A percentile compares a stretch with the other conserved stretches of the same genome.
These are phyloP conservation scores for Trichoderma orchidacearum DNA, from an alignment of 495 filamentous ascomycete genomes.

Conservation along the genomic window DNA sequence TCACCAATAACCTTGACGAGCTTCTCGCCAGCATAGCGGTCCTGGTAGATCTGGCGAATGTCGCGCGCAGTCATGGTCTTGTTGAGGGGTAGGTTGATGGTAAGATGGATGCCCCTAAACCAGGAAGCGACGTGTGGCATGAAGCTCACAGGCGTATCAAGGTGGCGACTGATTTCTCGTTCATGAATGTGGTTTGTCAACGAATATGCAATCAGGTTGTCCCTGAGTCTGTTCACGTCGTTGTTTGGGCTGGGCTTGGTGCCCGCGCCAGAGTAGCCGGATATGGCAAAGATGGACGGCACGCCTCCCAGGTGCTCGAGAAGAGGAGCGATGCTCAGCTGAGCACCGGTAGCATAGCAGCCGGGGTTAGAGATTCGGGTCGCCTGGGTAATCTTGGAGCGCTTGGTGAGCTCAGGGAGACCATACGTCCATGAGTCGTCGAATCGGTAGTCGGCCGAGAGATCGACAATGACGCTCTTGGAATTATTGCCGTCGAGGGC, in stretches of 20 bases:
- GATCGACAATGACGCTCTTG: conserved; percentile 77
- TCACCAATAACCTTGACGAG: conserved; percentile 88
- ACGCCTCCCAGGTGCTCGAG: conserved; percentile 63
- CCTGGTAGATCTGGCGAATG: conserved; percentile 89
- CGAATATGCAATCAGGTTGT: conserved; percentile 88
- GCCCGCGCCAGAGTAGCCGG: conserved; percentile 90
- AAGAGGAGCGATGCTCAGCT: conserved; percentile 79
- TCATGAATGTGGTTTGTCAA: conserved; percentile 96
- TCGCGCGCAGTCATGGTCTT: conserved; percentile 78
- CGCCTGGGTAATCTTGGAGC: conserved; percentile 65
- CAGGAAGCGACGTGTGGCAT: conserved; percentile 63
- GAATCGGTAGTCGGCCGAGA: conserved; percentile 93
- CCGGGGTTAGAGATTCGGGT: conserved; percentile 89
- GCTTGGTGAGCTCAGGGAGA: conserved; percentile 74
- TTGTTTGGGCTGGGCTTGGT: conserved; percentile 96
- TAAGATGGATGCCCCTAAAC: conserved; percentile 95
- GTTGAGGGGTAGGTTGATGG: conserved; percentile 77
- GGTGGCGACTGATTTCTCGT: conserved; percentile 69
- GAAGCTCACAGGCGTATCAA: conserved; percentile 70
- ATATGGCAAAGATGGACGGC: conserved; percentile 85
- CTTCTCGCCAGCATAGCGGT: conserved; percentile 88
- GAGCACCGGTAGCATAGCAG: conserved; percentile 94
- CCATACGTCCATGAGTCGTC: conserved; percentile 87
- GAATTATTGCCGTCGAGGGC: conserved; percentile 55
- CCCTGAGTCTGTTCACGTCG: conserved; percentile 71